A percentile compares a stretch with the other conserved stretches of the same genome.
phyloP scores from a whole-genome alignment of 345 rosid species.

The Pseudoturritis turrita region DNA sequence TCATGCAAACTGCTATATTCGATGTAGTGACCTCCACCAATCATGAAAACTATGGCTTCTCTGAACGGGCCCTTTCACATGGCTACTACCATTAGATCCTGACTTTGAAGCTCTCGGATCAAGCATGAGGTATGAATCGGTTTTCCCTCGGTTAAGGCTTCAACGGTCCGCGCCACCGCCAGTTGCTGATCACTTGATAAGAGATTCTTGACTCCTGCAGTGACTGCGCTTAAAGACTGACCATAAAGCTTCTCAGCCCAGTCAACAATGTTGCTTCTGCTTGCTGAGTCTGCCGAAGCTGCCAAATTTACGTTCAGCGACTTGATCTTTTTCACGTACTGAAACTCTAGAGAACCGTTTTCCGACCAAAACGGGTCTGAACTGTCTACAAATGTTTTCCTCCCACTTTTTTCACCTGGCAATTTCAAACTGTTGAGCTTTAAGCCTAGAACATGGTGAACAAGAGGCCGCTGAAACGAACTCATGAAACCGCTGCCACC shows the following conservation, averaged over 20 bases:
- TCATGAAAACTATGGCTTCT: constrained; percentile 87
- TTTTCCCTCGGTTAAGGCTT: constrained; percentile 76
- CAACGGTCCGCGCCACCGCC: constrained; percentile 66
- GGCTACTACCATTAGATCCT: constrained; percentile 42
- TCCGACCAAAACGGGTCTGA: constrained; percentile 74
- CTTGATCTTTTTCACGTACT: constrained; percentile 78
- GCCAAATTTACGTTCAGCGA: constrained; percentile 68
- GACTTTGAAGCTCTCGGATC: constrained; percentile 82
- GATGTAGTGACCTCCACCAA: constrained; percentile 84
- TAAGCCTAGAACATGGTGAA: constrained; percentile 72
- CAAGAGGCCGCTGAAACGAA: constrained; percentile 79
- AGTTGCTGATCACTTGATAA: constrained; percentile 67
- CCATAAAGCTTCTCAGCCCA: constrained; percentile 90
- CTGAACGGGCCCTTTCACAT: constrained; percentile 67
- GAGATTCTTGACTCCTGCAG: constrained; percentile 81
- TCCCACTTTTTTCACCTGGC: constrained; percentile 58
- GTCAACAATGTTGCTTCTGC: constrained; percentile 78
- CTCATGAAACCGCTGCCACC: constrained; percentile 48
- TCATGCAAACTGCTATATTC: constrained; percentile 82
- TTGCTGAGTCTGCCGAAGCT: constrained; percentile 68
- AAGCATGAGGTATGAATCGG: constrained; percentile 59
- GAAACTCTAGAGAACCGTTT: constrained; percentile 70
- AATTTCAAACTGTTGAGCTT: constrained; percentile 65
- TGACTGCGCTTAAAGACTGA: constrained; percentile 74
- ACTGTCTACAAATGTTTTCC: constrained; percentile 58